Evolutionary conservation across 75 land plant genomes (phyloP), one percentile per base, ranked within the genome.

Genomic region (Azolla pinnata): DNA sequence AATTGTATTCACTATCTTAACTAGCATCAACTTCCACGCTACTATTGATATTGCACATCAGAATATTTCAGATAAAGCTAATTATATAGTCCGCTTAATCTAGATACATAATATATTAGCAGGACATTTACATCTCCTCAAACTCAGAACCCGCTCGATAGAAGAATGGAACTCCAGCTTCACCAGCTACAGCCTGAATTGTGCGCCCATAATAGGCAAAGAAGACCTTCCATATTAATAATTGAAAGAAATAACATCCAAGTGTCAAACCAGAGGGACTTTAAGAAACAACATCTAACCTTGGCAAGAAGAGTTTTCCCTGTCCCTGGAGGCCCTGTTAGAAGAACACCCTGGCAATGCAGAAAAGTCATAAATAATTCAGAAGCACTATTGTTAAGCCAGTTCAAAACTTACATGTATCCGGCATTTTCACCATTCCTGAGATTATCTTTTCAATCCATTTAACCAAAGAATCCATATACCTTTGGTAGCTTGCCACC

Each of bases 401-500:
- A n/a, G n/a, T n/a, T n/a, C n/a, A n/a, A n/a, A n/a, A n/a, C n/a
- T n/a, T n/a, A n/a, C n/a, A n/a, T n/a, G n/a, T n/a, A n/a, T n/a
- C 42, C 14, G 42, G 42, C 42, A 38, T 38, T 38, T 38, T 7
- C 42, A 38, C 42, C 14, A 38, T n/a, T n/a, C n/a, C n/a, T n/a
- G n/a, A n/a, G n/a, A n/a, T n/a, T n/a, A n/a, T n/a, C n/a, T n/a
- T n/a, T n/a, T n/a, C n/a, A n/a, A n/a, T n/a, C n/a, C n/a, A n/a
- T n/a, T n/a, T n/a, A n/a, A n/a, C n/a, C n/a, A n/a, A n/a, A n/a
- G n/a, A n/a, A n/a, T 62, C 27, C n/a, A 50, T 35, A 26, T 54
- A 90, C 99, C 87, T 95, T 95, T 0, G 99, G 99, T 61, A 95
- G 57, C 71, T 95, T 95, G 57, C 99, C 99, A 20, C 99, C 99